Percentiles rank a stretch among this genome's conserved stretches.
These are phyloP conservation scores for Elaeis oleifera DNA, from an alignment of 202 grass and related monocot species.

Conservation along the genomic window DNA sequence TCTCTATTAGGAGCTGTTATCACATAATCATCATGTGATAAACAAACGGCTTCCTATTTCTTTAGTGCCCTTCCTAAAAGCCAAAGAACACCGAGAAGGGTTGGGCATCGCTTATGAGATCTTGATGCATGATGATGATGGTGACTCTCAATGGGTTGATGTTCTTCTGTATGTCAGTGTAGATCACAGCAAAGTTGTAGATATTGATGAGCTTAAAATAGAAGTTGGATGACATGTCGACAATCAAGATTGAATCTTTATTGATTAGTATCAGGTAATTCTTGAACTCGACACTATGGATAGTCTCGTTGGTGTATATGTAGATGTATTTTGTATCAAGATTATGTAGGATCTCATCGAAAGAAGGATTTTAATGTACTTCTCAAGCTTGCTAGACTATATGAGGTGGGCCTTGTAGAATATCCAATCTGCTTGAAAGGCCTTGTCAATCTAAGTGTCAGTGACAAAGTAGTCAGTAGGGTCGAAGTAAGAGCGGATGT, in stretches of 20 bases:
- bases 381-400: slow-evolving; percentile 70
- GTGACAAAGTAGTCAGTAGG: not conserved
- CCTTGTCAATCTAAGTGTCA: too few relatives aligned
- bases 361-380: slow-evolving; percentile 69
- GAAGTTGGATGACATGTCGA: slow-evolving; percentile 98
- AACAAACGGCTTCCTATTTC: too few relatives aligned
- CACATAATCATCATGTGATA: too few relatives aligned
- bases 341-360: slow-evolving; percentile 43
- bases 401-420: slow-evolving; percentile 53
- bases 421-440: slow-evolving; percentile 14
- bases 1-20: too few relatives aligned
- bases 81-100: too few relatives aligned
- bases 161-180: slow-evolving; percentile 89
- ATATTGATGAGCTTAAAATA: slow-evolving; percentile 92
- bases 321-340: slow-evolving; percentile 64
- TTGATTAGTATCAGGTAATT: slow-evolving; percentile 56
- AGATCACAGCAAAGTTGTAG: slow-evolving; percentile 78
- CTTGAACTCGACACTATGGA: slow-evolving; percentile 95
- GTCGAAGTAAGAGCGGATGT: slow-evolving; percentile 45
- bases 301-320: slow-evolving; percentile 96
- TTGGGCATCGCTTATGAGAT: slow-evolving; percentile 68
- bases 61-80: too few relatives aligned
- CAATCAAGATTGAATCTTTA: slow-evolving; percentile 51
- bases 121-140: slow-evolving; percentile 66
- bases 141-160: slow-evolving; percentile 78